Evolutionary conservation across 768 basidiomycete species (phyloP).

Genomic region (Peribolospora kevripleyi): DNA sequence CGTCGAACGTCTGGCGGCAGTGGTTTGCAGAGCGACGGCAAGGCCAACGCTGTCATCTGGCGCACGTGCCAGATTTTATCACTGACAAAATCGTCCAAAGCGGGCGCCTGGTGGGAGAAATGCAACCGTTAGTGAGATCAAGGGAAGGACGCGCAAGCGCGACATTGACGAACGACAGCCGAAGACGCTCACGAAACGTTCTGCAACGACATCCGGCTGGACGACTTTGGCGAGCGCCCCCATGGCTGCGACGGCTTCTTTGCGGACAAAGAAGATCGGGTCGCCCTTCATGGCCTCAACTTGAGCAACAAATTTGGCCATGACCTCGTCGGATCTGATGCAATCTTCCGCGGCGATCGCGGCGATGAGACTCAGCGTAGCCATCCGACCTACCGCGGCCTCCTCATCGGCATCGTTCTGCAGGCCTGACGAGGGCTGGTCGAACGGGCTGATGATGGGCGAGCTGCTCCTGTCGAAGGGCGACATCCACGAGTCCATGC

Average conservation of each 20-base stretch:
- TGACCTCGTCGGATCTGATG: constrained; percentile 1
- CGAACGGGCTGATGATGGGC: background rate
- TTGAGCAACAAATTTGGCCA: constrained; percentile 11
- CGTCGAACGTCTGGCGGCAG: constrained; percentile 36
- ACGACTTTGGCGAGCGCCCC: constrained; percentile 72
- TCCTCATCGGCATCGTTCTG: constrained; percentile 34
- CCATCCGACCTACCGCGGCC: constrained; percentile 58
- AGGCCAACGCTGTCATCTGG: constrained; percentile 60
- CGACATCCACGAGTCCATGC: no score
- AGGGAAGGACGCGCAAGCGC: background rate
- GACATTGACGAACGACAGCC: background rate
- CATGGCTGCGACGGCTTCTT: constrained; percentile 67
- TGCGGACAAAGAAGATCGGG: constrained; percentile 40
- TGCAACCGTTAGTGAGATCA: background rate
- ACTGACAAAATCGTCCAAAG: constrained; percentile 42
- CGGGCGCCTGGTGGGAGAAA: constrained; percentile 35
- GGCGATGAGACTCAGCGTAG: constrained; percentile 45
- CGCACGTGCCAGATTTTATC: constrained; percentile 63
- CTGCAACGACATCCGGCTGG: constrained; percentile 41
- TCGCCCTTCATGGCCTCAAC: constrained; percentile 13
- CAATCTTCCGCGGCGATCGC: constrained; percentile 9
- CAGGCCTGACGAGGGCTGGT: constrained; percentile 1
- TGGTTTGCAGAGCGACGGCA: constrained; percentile 52
- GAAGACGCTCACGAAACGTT: constrained; percentile 32
- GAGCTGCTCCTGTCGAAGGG: background rate